Evolutionary conservation across 257 asterid species (phyloP).

Genomic region (Gentiana dahurica): DNA sequence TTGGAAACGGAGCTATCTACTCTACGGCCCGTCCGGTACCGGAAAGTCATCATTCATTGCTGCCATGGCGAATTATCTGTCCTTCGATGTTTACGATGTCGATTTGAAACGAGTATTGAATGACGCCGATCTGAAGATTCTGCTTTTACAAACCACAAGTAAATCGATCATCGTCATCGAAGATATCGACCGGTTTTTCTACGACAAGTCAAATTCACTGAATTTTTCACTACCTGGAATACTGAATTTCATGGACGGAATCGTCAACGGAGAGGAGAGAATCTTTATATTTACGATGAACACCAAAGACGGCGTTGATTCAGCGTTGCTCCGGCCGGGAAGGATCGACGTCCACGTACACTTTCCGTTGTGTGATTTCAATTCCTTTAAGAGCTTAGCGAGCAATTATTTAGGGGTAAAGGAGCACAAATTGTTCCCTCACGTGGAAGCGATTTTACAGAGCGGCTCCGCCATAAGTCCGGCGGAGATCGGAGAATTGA

Average conservation of each 20-base stretch:
- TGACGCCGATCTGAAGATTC: slow-evolving; percentile 4
- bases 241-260: slow-evolving; percentile 6
- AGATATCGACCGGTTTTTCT: slow-evolving; percentile 1
- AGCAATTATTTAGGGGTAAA: slow-evolving; percentile 37
- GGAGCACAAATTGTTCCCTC: slow-evolving; percentile 49
- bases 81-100: slow-evolving; percentile 2
- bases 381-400: slow-evolving; percentile 39
- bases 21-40: slow-evolving; percentile 4
- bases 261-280: slow-evolving; percentile 6
- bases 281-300: slow-evolving; percentile 1
- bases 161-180: slow-evolving; percentile 5
- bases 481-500: slow-evolving; percentile 51
- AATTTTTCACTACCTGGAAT: slow-evolving; percentile 6
- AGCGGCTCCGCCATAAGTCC: slow-evolving; percentile 47
- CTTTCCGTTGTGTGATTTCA: slow-evolving; percentile 47
- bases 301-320: neutral
- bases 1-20: neutral
- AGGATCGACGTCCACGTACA: slow-evolving; percentile 28
- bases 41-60: slow-evolving; percentile 6
- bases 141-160: slow-evolving; percentile 3
- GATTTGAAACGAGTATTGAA: neutral
- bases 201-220: slow-evolving; percentile 16
- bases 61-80: slow-evolving; percentile 3
- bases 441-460: slow-evolving; percentile 43
- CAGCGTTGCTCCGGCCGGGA: slow-evolving; percentile 1